Conservation (phyloP, 305 asterid species). For the Ilex paraguariensis region DNA sequence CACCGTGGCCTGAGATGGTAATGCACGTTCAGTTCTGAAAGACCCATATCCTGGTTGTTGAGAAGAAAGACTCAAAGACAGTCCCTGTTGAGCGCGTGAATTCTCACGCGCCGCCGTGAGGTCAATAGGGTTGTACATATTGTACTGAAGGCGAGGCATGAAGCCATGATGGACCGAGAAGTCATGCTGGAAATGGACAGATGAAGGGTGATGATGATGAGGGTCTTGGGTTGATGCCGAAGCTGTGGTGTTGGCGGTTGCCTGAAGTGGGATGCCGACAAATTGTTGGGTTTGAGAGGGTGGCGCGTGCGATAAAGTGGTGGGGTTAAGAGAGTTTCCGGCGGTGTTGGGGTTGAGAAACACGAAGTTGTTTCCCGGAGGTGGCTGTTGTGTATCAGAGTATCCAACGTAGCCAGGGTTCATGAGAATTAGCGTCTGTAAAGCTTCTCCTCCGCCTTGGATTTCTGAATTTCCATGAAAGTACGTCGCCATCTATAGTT, state of each 20-base stretch:
- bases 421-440: conserved; percentile 87
- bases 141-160: conserved; percentile 58
- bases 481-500: conserved; percentile 62
- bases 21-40: conserved; percentile 38
- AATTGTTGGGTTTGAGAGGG: conserved; percentile 53
- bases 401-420: conserved; percentile 79
- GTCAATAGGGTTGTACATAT: conserved; percentile 46
- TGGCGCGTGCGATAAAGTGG: conserved; percentile 47
- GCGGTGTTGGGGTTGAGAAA: conserved; percentile 30
- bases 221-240: conserved; percentile 10
- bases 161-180: conserved; percentile 61
- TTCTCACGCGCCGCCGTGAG: conserved; percentile 60
- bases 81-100: conserved; percentile 57
- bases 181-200: conserved; percentile 12
- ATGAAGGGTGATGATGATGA: conserved; percentile 7
- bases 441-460: conserved; percentile 67
- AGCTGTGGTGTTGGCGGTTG: conserved; percentile 16
- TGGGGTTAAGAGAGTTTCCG: conserved; percentile 13
- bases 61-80: conserved; percentile 72
- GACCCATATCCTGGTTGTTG: conserved; percentile 54
- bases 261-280: conserved; percentile 59
- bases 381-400: conserved; percentile 41
- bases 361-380: conserved; percentile 36
- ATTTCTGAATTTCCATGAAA: conserved; percentile 80
- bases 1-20: conserved; percentile 27